Evolutionary conservation across 1,284 basidiomycete genomes (phyloP), one percentile per base, ranked within the genome.

Genomic region (Phaffia rhodozyma): DNA sequence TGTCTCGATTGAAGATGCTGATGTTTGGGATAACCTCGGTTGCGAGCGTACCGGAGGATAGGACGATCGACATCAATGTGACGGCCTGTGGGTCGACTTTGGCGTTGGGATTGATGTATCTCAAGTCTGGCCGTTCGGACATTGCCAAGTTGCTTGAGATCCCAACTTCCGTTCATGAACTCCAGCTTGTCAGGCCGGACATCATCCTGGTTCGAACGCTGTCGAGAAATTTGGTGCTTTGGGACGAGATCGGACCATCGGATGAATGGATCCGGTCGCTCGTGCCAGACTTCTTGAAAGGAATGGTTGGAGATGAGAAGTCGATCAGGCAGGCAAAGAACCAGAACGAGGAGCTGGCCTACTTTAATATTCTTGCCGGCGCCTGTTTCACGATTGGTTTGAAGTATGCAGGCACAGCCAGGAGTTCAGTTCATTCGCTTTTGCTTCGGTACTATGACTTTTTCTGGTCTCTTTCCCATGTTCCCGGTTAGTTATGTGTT

Each of bases 371-470:
- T 68, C 76, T 92, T 32, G 84, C 92, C 1, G 94, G 91, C 1
- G 87, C 87, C 51, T 93, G 91, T 75, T 91, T 98, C 68, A 90
- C 85, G 0, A 81, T 98, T 43, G 91, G 86, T 7, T 78, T 99
- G 67, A 97, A 94, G 73, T 96, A 85, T 71, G 94, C 96, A 0
- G 93, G 96, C 9, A 92, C 89, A 0, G 91, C 91, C 0, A 80
- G 86, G 32, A 86, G 90, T 66, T 84, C 89, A 69, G 93, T 92
- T 0, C 90, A 96, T 72, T 78, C 81, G 38, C 81, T 88, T 70
- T 81, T 98, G 58, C 84, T 93, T 63, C 80, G 82, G 60, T 86
- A 90, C 74, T 87, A 88, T 69, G 87, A 92, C 69, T 78, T 84
- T 29, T 86, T 92, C 13, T 71, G 66, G 62, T 77, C 75, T 65